Evolutionary conservation across 1,284 basidiomycete species (phyloP).

Genomic region (Microbotryum silenes-acaulis): DNA sequence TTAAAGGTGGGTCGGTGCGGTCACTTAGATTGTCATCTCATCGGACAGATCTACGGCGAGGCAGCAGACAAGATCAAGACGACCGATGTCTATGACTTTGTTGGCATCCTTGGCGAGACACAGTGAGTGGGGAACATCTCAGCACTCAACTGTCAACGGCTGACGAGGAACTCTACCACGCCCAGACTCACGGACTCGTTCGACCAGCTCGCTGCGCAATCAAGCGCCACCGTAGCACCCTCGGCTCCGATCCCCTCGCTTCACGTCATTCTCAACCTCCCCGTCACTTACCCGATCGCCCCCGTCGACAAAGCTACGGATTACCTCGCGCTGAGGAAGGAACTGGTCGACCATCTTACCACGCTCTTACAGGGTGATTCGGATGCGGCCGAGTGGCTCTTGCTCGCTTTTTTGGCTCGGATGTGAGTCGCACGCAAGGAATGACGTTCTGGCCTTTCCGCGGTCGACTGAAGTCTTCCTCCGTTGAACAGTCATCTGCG

Average conservation of each 20-base stretch:
- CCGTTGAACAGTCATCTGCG: constrained; percentile 55
- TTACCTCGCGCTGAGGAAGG: constrained; percentile 41
- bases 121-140: neutral
- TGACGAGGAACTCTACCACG: neutral
- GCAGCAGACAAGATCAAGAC: constrained; percentile 25
- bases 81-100: constrained; percentile 32
- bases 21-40: neutral
- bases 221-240: neutral
- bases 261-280: constrained; percentile 24
- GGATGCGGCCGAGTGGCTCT: constrained; percentile 66
- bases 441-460: constrained; percentile 1
- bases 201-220: constrained; percentile 15
- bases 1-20: neutral
- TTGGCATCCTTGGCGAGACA: constrained; percentile 32
- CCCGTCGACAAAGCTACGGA: neutral
- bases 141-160: neutral
- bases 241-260: constrained; percentile 17
- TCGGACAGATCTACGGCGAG: constrained; percentile 22
- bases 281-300: neutral
- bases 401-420: constrained; percentile 57
- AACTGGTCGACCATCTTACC: constrained; percentile 63
- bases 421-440: constrained; percentile 49
- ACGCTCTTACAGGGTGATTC: constrained; percentile 57
- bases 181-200: constrained; percentile 14
- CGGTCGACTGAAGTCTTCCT: neutral